Percentiles rank a stretch among this genome's conserved stretches.
These are phyloP conservation scores for Arbutus unedo DNA, from an alignment of 148 eudicot species.

Conservation along the genomic window DNA sequence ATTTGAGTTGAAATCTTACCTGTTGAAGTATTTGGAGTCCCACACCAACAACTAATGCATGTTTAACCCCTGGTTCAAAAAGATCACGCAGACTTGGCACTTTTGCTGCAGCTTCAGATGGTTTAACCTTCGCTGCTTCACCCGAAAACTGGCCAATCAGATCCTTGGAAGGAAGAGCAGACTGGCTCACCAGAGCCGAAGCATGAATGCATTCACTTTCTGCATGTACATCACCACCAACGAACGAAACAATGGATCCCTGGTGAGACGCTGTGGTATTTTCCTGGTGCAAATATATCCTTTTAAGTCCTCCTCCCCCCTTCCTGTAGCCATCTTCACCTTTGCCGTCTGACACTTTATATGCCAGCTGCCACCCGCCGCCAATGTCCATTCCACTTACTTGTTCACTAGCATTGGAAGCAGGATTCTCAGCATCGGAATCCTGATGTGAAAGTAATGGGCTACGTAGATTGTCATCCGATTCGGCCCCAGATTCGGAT, in stretches of 20 bases:
- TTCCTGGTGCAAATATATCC: slow-evolving; percentile 83
- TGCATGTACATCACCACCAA: slow-evolving; percentile 39
- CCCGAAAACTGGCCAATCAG: slow-evolving; percentile 42
- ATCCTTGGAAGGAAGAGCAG: slow-evolving; percentile 50
- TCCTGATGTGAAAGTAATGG: slow-evolving; percentile 72
- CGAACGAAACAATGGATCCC: slow-evolving; percentile 62
- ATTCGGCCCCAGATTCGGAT: slow-evolving; percentile 45
- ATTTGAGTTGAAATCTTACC: slow-evolving; percentile 25
- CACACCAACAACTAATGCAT: slow-evolving; percentile 68
- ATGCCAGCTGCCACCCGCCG: slow-evolving; percentile 97
- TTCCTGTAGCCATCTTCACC: slow-evolving; percentile 46
- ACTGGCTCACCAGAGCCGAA: slow-evolving; percentile 81
- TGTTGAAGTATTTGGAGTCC: slow-evolving; percentile 79
- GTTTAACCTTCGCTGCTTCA: slow-evolving; percentile 32
- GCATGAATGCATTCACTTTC: slow-evolving; percentile 66
- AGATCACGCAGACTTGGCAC: slow-evolving; percentile 62
- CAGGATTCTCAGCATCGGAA: slow-evolving; percentile 31
- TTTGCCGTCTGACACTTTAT: slow-evolving; percentile 40
- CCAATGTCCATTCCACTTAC: slow-evolving; percentile 72
- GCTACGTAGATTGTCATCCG: slow-evolving; percentile 60
- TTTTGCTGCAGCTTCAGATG: slow-evolving; percentile 40
- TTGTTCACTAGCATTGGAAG: slow-evolving; percentile 34
- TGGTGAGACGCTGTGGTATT: slow-evolving; percentile 48
- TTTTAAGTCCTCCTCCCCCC: slow-evolving; percentile 42
- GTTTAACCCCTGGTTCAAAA: slow-evolving; percentile 73